These are phyloP conservation scores for Coemansia sp. DNA, from an alignment of 192 early-diverging fungal genomes.

Conservation along the genomic window DNA sequence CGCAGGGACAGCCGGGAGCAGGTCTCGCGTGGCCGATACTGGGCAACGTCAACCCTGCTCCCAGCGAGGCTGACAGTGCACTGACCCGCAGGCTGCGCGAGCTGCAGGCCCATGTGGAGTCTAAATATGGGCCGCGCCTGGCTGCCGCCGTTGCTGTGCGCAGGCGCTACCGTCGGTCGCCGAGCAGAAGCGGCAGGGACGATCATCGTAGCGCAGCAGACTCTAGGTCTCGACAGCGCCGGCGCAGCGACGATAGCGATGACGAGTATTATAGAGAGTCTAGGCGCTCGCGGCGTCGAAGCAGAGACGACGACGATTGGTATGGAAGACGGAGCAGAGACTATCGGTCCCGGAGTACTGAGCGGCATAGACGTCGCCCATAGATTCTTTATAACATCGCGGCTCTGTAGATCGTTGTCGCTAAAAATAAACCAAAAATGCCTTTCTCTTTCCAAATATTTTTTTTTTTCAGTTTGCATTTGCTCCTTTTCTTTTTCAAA, in stretches of 20 bases:
- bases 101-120: conserved; percentile 18
- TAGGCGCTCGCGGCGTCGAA: not conserved
- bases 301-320: conserved; percentile 8
- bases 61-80: not conserved
- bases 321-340: not conserved
- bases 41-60: conserved; percentile 10
- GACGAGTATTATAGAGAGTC: conserved; percentile 11
- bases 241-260: not conserved
- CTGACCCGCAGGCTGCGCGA: conserved; percentile 12
- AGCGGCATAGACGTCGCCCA: conserved; percentile 18
- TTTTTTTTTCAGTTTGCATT: conserved; percentile 1
- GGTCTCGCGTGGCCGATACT: conserved; percentile 45
- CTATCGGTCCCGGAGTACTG: conserved; percentile 20
- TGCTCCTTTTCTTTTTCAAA: not conserved
- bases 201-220: not conserved
- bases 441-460: not conserved
- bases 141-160: not conserved
- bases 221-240: not conserved
- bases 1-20: not conserved
- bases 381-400: not conserved
- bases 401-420: no score
- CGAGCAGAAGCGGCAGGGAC: not conserved
- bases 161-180: conserved; percentile 7
- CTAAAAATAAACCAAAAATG: no score
- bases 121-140: conserved; percentile 9